Base-by-base conservation (phyloP, 495 filamentous ascomycete species). In the Wilcoxina mikolae region DNA sequence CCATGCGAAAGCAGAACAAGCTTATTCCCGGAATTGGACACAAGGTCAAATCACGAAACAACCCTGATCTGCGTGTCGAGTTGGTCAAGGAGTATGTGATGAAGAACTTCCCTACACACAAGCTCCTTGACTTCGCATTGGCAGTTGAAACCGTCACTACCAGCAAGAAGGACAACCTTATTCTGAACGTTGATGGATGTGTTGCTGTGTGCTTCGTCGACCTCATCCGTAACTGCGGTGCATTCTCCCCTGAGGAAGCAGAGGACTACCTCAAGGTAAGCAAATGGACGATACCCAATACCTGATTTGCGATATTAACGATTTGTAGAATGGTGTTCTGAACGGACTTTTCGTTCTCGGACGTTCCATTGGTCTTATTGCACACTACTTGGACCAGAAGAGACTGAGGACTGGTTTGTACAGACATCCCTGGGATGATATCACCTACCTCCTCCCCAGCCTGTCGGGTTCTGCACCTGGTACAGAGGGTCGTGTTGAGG, bases 121-220 rank as follows among this genome's bases (percentile, higher is more conserved):
- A 94, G 76, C 81, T 95, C 68, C 84, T 98, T 63, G 91, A 98
- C 74, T 98, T 94, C 70, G 91, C 91, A 62, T 82, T 98, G 68
- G 91, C 91, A 9, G 91, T 98, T 51, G 91, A 98, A 79, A 84
- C 85, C 1, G 91, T 98, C 59, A 98, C 91, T 27, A 98, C 91
- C 7, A 94, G 87, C 59, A 98, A 98, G 84, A 98, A 98, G 79
- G 91, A 98, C 75, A 98, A 96, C 78, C 81, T 98, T 55, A 98
- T 98, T 64, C 83, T 98, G 58, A 98, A 98, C 77, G 91, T 98
- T 51, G 91, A 98, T 69, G 91, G 91, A 59, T 94, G 87, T 70
- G 80, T 98, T 61, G 91, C 91, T 60, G 91, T 98, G 67, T 96
- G 90, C 81, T 98, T 98, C 71, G 87, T 98, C 54, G 91, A 98